Evolutionary conservation across 768 basidiomycete species (phyloP).

Genomic region (Lentinula sp.): DNA sequence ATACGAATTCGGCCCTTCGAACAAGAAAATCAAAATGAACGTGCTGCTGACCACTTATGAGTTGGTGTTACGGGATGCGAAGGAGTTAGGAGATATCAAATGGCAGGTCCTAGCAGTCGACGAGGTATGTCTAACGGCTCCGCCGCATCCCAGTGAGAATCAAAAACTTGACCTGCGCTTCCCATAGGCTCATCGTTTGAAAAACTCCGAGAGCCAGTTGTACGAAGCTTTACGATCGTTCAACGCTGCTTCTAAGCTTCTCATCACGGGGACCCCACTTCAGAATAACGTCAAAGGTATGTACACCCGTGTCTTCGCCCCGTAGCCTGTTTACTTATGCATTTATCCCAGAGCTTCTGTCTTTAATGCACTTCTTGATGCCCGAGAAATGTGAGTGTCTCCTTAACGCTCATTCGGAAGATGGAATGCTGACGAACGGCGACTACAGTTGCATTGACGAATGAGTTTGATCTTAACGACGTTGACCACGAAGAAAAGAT

Average conservation of each 20-base stretch:
- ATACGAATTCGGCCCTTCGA: constrained; percentile 86
- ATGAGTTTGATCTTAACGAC: constrained; percentile 93
- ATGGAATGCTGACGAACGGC: background rate
- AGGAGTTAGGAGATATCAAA: constrained; percentile 87
- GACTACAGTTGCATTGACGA: constrained; percentile 76
- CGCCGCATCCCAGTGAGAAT: background rate
- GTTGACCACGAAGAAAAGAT: constrained; percentile 92
- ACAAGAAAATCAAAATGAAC: constrained; percentile 93
- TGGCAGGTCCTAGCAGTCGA: constrained; percentile 98
- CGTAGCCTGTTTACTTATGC: constrained; percentile 9
- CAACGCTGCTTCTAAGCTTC: constrained; percentile 83
- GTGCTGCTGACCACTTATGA: constrained; percentile 97
- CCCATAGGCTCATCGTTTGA: constrained; percentile 85
- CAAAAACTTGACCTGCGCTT: background rate
- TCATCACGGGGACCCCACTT: constrained; percentile 96
- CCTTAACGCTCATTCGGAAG: background rate
- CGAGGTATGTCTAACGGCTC: constrained; percentile 50
- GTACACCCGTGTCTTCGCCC: constrained; percentile 11
- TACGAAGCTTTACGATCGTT: constrained; percentile 93
- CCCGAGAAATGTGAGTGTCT: constrained; percentile 82
- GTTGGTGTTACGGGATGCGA: constrained; percentile 83
- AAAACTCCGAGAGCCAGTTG: constrained; percentile 95
- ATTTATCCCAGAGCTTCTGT: constrained; percentile 66
- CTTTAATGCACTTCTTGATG: constrained; percentile 99
- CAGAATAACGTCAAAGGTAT: constrained; percentile 98